These are phyloP conservation scores for Colletotrichum costaricense DNA, from an alignment of 2,329 filamentous ascomycete genomes.

Conservation along the genomic window DNA sequence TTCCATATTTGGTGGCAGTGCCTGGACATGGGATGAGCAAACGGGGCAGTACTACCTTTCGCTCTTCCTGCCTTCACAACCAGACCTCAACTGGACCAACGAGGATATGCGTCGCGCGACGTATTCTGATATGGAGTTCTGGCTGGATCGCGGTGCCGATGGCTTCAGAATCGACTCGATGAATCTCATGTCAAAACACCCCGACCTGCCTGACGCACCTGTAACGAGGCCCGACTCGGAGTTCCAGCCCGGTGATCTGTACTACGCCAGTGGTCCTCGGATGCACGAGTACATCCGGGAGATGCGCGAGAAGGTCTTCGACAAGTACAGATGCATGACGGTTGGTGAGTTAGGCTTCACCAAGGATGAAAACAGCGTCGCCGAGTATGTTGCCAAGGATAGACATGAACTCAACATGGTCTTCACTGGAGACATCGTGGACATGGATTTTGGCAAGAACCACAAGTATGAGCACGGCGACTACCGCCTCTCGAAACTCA, in stretches of 20 bases:
- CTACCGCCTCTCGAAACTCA: slow-evolving; percentile 49
- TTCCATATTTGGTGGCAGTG: slow-evolving; percentile 50
- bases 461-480: slow-evolving; percentile 54
- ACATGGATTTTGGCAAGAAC: slow-evolving; percentile 50
- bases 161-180: slow-evolving; percentile 70
- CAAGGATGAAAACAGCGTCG: slow-evolving; percentile 55
- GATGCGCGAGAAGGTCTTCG: slow-evolving; percentile 59
- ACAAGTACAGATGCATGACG: slow-evolving; percentile 65
- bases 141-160: slow-evolving; percentile 70
- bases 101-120: slow-evolving; percentile 67
- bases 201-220: slow-evolving; percentile 58
- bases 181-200: slow-evolving; percentile 66
- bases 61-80: slow-evolving; percentile 71
- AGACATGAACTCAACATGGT: slow-evolving; percentile 48
- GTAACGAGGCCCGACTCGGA: slow-evolving; percentile 47
- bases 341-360: slow-evolving; percentile 65
- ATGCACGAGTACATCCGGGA: slow-evolving; percentile 65
- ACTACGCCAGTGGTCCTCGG: slow-evolving; percentile 65
- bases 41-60: slow-evolving; percentile 60
- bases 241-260: slow-evolving; percentile 49
- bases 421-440: slow-evolving; percentile 32
- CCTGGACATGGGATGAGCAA: slow-evolving; percentile 48
- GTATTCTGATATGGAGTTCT: slow-evolving; percentile 71
- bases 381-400: slow-evolving; percentile 58
- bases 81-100: slow-evolving; percentile 77